These are phyloP conservation scores for Alternaria alternata DNA, from an alignment of 2,329 filamentous ascomycete species.

Conservation along the genomic window DNA sequence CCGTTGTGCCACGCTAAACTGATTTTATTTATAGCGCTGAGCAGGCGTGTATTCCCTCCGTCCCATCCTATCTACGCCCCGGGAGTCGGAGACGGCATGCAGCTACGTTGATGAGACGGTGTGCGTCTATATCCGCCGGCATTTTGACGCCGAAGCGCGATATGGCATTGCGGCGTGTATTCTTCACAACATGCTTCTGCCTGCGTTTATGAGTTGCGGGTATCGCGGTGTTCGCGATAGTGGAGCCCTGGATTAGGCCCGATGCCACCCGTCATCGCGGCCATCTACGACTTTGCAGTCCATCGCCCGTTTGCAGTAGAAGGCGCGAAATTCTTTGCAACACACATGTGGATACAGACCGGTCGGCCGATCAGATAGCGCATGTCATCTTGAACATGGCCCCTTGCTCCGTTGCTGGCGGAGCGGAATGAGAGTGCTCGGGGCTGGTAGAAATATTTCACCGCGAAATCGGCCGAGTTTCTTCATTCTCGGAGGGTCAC, in stretches of 20 bases:
- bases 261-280: neutral
- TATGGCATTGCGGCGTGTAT: neutral
- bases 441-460: neutral
- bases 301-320: slow-evolving; percentile 5
- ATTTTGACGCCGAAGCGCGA: neutral
- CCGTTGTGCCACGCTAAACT: slow-evolving; percentile 30
- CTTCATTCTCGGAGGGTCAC: neutral
- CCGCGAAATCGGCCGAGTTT: neutral
- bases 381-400: slow-evolving; percentile 1
- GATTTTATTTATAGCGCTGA: slow-evolving; percentile 12
- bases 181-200: neutral
- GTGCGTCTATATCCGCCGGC: neutral
- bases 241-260: slow-evolving; percentile 6
- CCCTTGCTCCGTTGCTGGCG: neutral
- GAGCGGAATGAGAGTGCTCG: neutral
- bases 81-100: slow-evolving; percentile 2
- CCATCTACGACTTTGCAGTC: neutral
- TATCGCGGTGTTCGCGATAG: slow-evolving; percentile 7
- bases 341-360: neutral
- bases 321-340: slow-evolving; percentile 8
- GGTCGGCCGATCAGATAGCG: neutral
- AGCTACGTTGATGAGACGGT: neutral
- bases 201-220: neutral
- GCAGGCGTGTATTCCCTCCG: slow-evolving; percentile 7
- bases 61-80: neutral